A percentile compares a stretch with the other conserved stretches of the same genome.
Conservation (phyloP, 129 eudicot genomes). For the Lactuca saligna region DNA sequence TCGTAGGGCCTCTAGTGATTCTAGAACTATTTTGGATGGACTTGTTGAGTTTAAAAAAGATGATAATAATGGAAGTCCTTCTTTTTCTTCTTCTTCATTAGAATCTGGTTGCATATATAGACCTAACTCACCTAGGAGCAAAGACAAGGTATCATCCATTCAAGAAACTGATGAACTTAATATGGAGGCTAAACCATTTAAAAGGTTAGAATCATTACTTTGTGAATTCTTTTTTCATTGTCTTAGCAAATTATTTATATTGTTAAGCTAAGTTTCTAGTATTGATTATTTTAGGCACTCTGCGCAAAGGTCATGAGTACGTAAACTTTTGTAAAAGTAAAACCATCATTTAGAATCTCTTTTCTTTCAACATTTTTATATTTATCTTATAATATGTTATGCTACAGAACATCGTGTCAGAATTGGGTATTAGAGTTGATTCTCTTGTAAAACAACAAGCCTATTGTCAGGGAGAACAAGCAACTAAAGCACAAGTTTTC, state of each 20-base stretch:
- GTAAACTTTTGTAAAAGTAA: slow-evolving; percentile 54
- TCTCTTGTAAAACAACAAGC: slow-evolving; percentile 53
- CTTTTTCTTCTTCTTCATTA: slow-evolving; percentile 18
- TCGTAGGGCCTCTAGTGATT: slow-evolving; percentile 60
- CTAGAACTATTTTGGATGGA: slow-evolving; percentile 42
- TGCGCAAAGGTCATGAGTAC: slow-evolving; percentile 75
- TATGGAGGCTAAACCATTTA: slow-evolving; percentile 39
- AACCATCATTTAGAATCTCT: background rate
- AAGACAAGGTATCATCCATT: slow-evolving; percentile 33
- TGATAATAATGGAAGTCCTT: slow-evolving; percentile 11
- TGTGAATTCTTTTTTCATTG: background rate
- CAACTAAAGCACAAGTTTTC: slow-evolving; percentile 64
- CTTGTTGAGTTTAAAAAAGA: background rate
- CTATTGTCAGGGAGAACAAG: slow-evolving; percentile 60
- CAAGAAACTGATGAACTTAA: slow-evolving; percentile 44
- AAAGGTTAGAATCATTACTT: slow-evolving; percentile 47
- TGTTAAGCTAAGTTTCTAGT: no score
- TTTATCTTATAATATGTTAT: background rate
- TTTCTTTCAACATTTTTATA: background rate
- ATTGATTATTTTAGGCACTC: slow-evolving; percentile 51
- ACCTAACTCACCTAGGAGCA: slow-evolving; percentile 77
- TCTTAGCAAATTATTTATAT: background rate
- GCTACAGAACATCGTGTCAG: slow-evolving; percentile 63
- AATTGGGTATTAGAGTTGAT: slow-evolving; percentile 55
- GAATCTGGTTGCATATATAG: slow-evolving; percentile 61